A percentile compares a stretch with the other conserved stretches of the same genome.
phyloP scores from a whole-genome alignment of 2,329 filamentous ascomycete species.

The Pseudogymnoascus sp. region DNA sequence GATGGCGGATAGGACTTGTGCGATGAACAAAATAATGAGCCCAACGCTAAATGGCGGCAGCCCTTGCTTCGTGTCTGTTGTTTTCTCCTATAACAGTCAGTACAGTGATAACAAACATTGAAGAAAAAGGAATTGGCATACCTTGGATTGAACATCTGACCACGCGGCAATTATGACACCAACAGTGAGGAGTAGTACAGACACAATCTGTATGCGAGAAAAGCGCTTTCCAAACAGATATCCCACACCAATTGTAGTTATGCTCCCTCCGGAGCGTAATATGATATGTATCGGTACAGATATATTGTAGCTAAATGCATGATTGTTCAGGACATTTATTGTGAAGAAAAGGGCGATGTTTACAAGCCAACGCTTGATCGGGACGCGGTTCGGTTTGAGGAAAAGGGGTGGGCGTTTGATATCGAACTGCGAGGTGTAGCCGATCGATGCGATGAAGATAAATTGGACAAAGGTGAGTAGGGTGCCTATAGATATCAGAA shows the following conservation, averaged over 20 bases:
- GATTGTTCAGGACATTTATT: constrained; percentile 95
- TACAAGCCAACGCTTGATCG: constrained; percentile 74
- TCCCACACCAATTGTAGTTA: constrained; percentile 90
- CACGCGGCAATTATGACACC: constrained; percentile 85
- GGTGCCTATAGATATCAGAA: constrained; percentile 49
- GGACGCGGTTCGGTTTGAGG: constrained; percentile 70
- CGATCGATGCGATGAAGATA: constrained; percentile 70
- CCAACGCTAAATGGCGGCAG: constrained; percentile 56
- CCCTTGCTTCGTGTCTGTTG: constrained; percentile 20
- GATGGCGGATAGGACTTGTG: constrained; percentile 82
- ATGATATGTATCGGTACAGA: constrained; percentile 97
- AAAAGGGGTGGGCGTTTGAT: constrained; percentile 60
- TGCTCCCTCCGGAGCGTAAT: constrained; percentile 85
- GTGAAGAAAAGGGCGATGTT: constrained; percentile 87
- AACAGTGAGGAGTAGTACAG: constrained; percentile 74
- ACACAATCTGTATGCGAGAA: constrained; percentile 68
- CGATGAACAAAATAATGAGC: constrained; percentile 74
- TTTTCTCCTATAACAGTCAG: constrained; percentile 8
- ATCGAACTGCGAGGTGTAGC: constrained; percentile 70
- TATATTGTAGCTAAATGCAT: constrained; percentile 94
- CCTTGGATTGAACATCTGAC: constrained; percentile 82
- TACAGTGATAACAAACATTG: background rate
- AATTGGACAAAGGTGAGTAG: constrained; percentile 88
- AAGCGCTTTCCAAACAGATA: constrained; percentile 81
- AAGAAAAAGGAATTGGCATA: constrained; percentile 30